Conservation (phyloP, 148 eudicot species). For the Rhododendron kiyosumense region DNA sequence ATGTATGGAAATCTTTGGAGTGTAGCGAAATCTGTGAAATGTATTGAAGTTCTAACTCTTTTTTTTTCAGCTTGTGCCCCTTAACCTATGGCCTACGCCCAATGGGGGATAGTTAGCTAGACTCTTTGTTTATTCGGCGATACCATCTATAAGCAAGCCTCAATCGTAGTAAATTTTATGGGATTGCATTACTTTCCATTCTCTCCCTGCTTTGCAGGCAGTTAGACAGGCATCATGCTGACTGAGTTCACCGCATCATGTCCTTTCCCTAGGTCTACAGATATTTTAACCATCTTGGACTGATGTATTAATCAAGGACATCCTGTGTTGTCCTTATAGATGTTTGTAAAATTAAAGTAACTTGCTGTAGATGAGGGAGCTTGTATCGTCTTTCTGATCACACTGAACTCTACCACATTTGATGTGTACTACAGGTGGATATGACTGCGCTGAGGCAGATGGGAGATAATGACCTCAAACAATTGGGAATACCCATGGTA, state of each 20-base stretch:
- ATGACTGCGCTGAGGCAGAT: slow-evolving; percentile 1
- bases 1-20: not conserved
- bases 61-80: not conserved
- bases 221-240: not conserved
- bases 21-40: no score
- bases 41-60: not conserved
- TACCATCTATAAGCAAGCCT: not conserved
- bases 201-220: not conserved
- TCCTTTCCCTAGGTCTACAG: not conserved
- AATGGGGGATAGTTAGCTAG: not conserved
- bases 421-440: not conserved
- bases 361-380: not conserved
- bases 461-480: not conserved
- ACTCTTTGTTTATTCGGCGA: not conserved
- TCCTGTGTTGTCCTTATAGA: not conserved
- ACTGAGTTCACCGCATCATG: not conserved
- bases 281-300: not conserved
- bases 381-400: not conserved
- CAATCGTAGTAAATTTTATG: not conserved
- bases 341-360: not conserved
- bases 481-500: slow-evolving; percentile 1
- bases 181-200: not conserved
- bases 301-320: not conserved
- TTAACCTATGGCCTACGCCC: not conserved
- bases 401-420: not conserved